phyloP scores from a whole-genome alignment of 768 basidiomycete genomes.

The Crepidotus variabilis region DNA sequence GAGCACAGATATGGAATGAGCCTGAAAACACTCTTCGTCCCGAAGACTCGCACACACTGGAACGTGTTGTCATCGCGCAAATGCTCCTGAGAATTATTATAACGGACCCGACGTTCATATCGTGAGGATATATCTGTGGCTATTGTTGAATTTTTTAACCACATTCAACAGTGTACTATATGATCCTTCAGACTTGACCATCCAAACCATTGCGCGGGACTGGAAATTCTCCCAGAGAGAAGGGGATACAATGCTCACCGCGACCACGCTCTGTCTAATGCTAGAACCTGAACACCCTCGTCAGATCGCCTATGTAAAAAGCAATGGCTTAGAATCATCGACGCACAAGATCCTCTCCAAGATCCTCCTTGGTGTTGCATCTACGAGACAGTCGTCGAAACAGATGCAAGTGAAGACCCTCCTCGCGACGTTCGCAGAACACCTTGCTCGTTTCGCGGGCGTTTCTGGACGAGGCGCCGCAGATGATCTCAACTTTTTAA shows the following conservation, averaged over 20 bases:
- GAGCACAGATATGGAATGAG: constrained; percentile 3
- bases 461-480: not conserved
- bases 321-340: not conserved
- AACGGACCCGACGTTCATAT: constrained; percentile 4
- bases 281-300: not conserved
- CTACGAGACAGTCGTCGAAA: constrained; percentile 1
- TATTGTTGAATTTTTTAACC: not conserved
- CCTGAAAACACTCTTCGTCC: constrained; percentile 3
- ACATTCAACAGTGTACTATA: not conserved
- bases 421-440: constrained; percentile 3
- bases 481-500: not conserved
- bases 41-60: constrained; percentile 5
- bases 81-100: not conserved
- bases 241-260: not conserved
- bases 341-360: constrained; percentile 1
- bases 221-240: constrained; percentile 2
- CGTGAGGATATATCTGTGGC: not conserved
- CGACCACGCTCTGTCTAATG: not conserved
- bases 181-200: not conserved
- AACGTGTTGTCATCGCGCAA: constrained; percentile 2
- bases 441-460: not conserved
- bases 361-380: constrained; percentile 2
- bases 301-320: not conserved
- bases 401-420: constrained; percentile 3
- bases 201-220: constrained; percentile 7